phyloP scores from a whole-genome alignment of 768 basidiomycete species.

The Tubosaeta brunneosetosa region DNA sequence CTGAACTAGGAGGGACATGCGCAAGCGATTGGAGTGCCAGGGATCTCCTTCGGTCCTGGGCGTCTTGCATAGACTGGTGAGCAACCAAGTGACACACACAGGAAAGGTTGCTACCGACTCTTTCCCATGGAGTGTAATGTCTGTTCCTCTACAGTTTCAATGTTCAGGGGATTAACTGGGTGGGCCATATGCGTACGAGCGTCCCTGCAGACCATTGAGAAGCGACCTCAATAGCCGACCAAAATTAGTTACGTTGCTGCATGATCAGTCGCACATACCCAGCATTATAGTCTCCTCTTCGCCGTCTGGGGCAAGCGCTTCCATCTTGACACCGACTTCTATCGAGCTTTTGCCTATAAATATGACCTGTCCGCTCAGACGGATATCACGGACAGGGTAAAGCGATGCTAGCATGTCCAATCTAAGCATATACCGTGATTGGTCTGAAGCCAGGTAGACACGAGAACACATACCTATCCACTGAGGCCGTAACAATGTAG shows the following conservation, averaged over 20 bases:
- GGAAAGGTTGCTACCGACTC: constrained; percentile 36
- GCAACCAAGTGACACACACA: not conserved
- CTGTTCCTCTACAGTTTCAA: constrained; percentile 59
- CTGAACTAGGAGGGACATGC: constrained; percentile 67
- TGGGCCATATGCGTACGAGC: constrained; percentile 59
- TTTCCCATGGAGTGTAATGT: constrained; percentile 62
- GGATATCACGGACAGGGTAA: constrained; percentile 58
- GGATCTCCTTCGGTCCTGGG: constrained; percentile 55
- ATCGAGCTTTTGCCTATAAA: constrained; percentile 73
- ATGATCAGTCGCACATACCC: constrained; percentile 35
- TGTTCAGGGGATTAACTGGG: constrained; percentile 57
- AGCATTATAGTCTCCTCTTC: constrained; percentile 58
- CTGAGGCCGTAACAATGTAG: constrained; percentile 81
- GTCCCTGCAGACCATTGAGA: constrained; percentile 85
- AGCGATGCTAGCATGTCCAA: constrained; percentile 64
- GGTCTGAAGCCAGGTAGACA: not conserved
- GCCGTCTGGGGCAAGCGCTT: constrained; percentile 46
- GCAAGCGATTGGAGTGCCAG: constrained; percentile 56
- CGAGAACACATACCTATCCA: constrained; percentile 50
- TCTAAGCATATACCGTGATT: constrained; percentile 31
- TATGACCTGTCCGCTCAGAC: constrained; percentile 77
- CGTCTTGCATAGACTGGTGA: constrained; percentile 35
- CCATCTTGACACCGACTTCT: constrained; percentile 87
- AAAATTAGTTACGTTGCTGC: not conserved
- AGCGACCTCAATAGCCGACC: constrained; percentile 56